A percentile compares a stretch with the other conserved stretches of the same genome.
These are phyloP conservation scores for Tranzscheliella williamsii DNA, from an alignment of 1,284 basidiomycete species.

Conservation along the genomic window DNA sequence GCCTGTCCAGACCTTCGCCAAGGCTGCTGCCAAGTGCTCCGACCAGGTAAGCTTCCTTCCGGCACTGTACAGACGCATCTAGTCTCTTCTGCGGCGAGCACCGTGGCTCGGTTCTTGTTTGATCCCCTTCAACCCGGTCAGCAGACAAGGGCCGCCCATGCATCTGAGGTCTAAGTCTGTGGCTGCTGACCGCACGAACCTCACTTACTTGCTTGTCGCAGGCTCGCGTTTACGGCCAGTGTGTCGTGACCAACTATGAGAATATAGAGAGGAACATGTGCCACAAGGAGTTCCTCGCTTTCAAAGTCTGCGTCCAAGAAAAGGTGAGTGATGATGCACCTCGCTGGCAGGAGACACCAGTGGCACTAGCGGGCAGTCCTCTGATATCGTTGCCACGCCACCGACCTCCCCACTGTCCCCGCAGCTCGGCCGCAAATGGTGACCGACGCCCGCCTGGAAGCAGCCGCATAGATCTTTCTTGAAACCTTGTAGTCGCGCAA, in stretches of 20 bases:
- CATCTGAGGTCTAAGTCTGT: no score
- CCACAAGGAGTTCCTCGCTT: constrained; percentile 74
- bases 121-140: no score
- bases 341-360: background rate
- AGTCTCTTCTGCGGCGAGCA: background rate
- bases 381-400: background rate
- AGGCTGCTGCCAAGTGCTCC: constrained; percentile 34
- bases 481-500: no score
- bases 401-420: background rate
- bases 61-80: background rate
- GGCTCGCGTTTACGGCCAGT: constrained; percentile 76
- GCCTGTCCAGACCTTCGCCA: constrained; percentile 40
- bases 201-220: constrained; percentile 61
- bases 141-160: no score
- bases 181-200: no score
- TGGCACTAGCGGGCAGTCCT: background rate
- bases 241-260: constrained; percentile 73
- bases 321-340: constrained; percentile 11
- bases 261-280: constrained; percentile 78
- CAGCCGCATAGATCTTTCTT: no score
- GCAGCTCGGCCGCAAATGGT: constrained; percentile 30
- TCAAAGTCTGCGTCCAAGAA: constrained; percentile 71
- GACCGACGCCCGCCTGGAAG: no score
- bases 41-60: constrained; percentile 12
- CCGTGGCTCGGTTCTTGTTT: no score